These are phyloP conservation scores for Cladosporium sp. DNA, from an alignment of 2,329 filamentous ascomycete genomes.

Conservation along the genomic window DNA sequence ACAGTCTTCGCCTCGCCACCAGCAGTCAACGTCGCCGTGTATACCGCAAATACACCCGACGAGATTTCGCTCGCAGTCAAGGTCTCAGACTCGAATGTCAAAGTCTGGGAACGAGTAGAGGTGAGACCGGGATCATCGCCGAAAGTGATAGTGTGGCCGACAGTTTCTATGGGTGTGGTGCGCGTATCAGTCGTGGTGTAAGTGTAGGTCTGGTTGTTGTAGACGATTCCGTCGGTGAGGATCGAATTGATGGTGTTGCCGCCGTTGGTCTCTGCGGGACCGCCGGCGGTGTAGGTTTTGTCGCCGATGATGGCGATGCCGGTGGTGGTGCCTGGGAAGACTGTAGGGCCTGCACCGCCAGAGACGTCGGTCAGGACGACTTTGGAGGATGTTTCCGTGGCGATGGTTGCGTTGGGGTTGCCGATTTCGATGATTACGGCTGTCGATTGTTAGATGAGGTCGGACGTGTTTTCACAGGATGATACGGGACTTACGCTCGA, in stretches of 20 bases:
- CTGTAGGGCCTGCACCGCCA: neutral
- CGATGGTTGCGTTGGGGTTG: neutral
- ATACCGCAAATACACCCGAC: neutral
- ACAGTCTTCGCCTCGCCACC: neutral
- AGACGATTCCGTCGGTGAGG: neutral
- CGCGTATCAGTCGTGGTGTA: neutral
- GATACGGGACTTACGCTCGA: neutral
- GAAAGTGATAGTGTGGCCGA: neutral
- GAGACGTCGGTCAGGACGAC: neutral
- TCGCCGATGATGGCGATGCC: slow-evolving; percentile 10
- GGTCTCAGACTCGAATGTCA: neutral
- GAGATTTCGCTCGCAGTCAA: slow-evolving; percentile 5
- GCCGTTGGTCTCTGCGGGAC: neutral
- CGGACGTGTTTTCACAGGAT: neutral
- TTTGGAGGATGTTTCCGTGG: neutral
- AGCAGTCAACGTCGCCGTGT: slow-evolving; percentile 3
- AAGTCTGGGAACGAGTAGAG: neutral
- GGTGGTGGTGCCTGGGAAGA: neutral
- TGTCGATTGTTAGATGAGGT: neutral
- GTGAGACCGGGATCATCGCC: neutral
- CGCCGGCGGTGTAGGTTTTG: slow-evolving; percentile 6
- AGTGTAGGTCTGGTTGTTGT: slow-evolving; percentile 2
- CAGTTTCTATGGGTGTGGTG: neutral
- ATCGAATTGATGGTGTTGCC: neutral
- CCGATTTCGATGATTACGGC: neutral